These are phyloP conservation scores for Malassezia equina DNA, from an alignment of 1,284 basidiomycete genomes.

Conservation along the genomic window DNA sequence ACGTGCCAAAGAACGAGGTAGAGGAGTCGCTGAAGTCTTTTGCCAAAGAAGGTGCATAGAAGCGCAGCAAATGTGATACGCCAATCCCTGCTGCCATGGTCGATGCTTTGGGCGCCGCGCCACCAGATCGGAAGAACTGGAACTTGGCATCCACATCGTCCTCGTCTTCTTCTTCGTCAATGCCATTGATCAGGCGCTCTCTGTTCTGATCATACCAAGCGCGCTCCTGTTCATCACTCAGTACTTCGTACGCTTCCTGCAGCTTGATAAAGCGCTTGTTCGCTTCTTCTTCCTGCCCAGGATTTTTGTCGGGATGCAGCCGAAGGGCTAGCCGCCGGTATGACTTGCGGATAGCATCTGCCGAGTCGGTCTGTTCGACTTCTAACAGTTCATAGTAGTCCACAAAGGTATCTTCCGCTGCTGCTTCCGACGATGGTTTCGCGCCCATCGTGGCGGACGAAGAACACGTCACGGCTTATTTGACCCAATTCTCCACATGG, in stretches of 20 bases:
- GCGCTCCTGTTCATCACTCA: constrained; percentile 56
- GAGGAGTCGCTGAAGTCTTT: constrained; percentile 54
- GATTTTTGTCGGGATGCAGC: constrained; percentile 51
- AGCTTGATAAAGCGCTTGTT: constrained; percentile 77
- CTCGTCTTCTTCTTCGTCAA: constrained; percentile 29
- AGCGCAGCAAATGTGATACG: constrained; percentile 68
- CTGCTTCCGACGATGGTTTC: constrained; percentile 10
- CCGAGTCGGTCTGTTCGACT: constrained; percentile 34
- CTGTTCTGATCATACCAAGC: constrained; percentile 98
- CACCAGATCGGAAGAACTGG: constrained; percentile 68
- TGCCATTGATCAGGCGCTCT: constrained; percentile 54
- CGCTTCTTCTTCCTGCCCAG: constrained; percentile 63
- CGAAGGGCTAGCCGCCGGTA: constrained; percentile 47
- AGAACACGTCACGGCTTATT: neutral
- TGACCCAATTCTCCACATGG: neutral
- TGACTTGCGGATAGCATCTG: constrained; percentile 42
- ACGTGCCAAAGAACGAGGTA: constrained; percentile 74
- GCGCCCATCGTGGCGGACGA: constrained; percentile 12
- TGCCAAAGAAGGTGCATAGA: constrained; percentile 68
- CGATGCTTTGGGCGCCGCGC: constrained; percentile 51
- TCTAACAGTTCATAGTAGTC: constrained; percentile 44
- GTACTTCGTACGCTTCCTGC: constrained; percentile 85
- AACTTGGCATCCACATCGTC: constrained; percentile 50
- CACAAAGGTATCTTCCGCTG: constrained; percentile 26
- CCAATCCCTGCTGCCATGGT: constrained; percentile 69